A percentile compares a stretch with the other conserved stretches of the same genome.
Evolutionary conservation across 2,329 filamentous ascomycete species (phyloP).

Genomic region (Nigrograna mackinnonii): DNA sequence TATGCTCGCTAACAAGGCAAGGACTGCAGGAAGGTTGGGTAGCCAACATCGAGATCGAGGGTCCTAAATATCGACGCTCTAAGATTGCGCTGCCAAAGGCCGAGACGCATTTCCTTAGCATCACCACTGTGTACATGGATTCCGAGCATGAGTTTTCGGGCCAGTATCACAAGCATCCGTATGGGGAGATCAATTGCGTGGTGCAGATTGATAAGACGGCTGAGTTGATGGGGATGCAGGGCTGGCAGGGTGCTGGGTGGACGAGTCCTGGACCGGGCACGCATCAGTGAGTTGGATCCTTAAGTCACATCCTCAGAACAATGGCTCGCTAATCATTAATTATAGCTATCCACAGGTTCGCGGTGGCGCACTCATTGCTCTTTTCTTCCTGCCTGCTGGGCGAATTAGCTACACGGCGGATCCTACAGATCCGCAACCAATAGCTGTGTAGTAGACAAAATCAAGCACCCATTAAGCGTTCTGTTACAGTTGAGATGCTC

Average conservation of each 20-base stretch:
- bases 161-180: conserved; percentile 59
- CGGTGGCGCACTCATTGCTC: conserved; percentile 53
- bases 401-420: conserved; percentile 55
- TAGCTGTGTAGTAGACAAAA: conserved; percentile 10
- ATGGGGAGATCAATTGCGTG: conserved; percentile 61
- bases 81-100: conserved; percentile 52
- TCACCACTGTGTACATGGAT: conserved; percentile 64
- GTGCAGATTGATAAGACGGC: conserved; percentile 54
- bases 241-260: conserved; percentile 62
- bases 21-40: conserved; percentile 43
- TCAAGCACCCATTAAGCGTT: no score
- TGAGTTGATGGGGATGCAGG: conserved; percentile 59
- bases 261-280: conserved; percentile 59
- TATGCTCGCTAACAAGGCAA: conserved; percentile 35
- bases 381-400: conserved; percentile 61
- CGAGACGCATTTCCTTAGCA: conserved; percentile 56
- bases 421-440: conserved; percentile 48
- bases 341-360: conserved; percentile 54
- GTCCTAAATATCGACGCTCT: conserved; percentile 32
- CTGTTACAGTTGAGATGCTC: no score
- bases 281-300: conserved; percentile 48
- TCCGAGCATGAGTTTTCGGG: conserved; percentile 53
- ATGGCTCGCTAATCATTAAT: neutral
- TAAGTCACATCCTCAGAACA: neutral
- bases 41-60: conserved; percentile 36